phyloP scores from a whole-genome alignment of 225 moss, liverwort and hornwort species.

The Lunularia cruciata region DNA sequence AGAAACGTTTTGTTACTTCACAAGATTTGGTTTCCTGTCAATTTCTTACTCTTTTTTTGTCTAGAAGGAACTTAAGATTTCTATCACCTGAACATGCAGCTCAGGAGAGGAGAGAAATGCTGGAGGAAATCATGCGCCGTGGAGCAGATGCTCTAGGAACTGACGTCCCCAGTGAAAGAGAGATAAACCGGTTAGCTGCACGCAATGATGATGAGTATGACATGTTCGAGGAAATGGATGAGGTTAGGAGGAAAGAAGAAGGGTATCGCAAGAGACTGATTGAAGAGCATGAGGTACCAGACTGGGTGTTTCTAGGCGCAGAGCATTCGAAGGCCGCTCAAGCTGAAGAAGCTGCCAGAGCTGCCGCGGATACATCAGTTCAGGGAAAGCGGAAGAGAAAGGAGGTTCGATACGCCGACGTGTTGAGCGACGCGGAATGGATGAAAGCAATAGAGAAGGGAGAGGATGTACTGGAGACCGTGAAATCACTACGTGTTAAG shows the following conservation, averaged over 20 bases:
- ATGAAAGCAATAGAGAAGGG: slow-evolving; percentile 99
- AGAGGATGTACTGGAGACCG: slow-evolving; percentile 85
- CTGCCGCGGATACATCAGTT: slow-evolving; percentile 27
- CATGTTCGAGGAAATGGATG: slow-evolving; percentile 87
- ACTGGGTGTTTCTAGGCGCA: slow-evolving; percentile 81
- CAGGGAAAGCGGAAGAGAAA: slow-evolving; percentile 79
- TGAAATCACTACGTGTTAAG: slow-evolving; percentile 83
- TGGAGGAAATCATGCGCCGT: slow-evolving; percentile 95
- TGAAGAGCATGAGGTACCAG: slow-evolving; percentile 96
- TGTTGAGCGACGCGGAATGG: slow-evolving; percentile 94
- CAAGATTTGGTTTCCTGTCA: no score
- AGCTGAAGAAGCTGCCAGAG: slow-evolving; percentile 42
- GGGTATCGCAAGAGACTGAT: slow-evolving; percentile 75
- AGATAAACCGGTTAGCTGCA: slow-evolving; percentile 87
- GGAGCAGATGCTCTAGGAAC: slow-evolving; percentile 88
- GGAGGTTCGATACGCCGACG: slow-evolving; percentile 92
- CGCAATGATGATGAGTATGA: slow-evolving; percentile 78
- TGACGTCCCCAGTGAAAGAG: slow-evolving; percentile 96
- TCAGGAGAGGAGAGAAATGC: slow-evolving; percentile 95
- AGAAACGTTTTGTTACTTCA: no score
- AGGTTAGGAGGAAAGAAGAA: slow-evolving; percentile 74
- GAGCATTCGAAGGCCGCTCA: slow-evolving; percentile 51
- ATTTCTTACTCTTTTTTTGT: no score
- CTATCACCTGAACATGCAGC: slow-evolving; percentile 38
- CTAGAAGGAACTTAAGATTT: neutral